A percentile compares a stretch with the other conserved stretches of the same genome.
These are phyloP conservation scores for Kwoniella shandongensis DNA, from an alignment of 768 basidiomycete species.

Conservation along the genomic window DNA sequence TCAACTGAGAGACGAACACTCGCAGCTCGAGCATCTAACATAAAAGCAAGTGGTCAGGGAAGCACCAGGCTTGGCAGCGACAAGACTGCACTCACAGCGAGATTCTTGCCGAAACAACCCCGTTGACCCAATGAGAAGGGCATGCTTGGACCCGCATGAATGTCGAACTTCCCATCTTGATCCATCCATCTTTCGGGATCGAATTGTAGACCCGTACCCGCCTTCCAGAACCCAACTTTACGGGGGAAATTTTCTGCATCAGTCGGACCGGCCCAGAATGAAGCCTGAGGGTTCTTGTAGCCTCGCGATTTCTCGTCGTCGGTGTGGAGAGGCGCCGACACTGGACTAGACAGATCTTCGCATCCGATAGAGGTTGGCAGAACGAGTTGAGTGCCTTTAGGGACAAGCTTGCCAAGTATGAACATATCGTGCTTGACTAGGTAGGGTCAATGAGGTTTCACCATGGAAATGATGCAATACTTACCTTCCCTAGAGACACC, in stretches of 20 bases:
- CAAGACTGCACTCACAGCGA: conserved; percentile 43
- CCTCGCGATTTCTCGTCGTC: too few species aligned
- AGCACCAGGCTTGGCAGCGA: too few species aligned
- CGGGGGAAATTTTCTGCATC: neutral
- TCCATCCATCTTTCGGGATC: conserved; percentile 44
- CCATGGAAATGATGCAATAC: neutral
- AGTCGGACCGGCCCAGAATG: too few species aligned
- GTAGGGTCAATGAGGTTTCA: neutral
- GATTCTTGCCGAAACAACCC: conserved; percentile 46
- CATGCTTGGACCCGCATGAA: conserved; percentile 36
- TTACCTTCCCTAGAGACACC: conserved; percentile 33
- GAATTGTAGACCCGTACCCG: conserved; percentile 32
- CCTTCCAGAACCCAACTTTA: conserved; percentile 27
- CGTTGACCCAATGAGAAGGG: conserved; percentile 46
- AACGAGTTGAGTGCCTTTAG: conserved; percentile 37
- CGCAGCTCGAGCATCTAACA: conserved; percentile 43
- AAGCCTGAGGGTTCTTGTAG: too few species aligned
- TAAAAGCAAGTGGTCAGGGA: conserved; percentile 2
- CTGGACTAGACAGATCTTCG: conserved; percentile 19
- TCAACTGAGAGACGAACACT: conserved; percentile 40
- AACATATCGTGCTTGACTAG: conserved; percentile 36
- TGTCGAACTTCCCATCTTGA: conserved; percentile 31
- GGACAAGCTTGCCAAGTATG: conserved; percentile 41
- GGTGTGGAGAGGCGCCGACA: too few species aligned
- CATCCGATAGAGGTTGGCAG: conserved; percentile 24